Percentiles rank a stretch among this genome's conserved stretches.
These are phyloP conservation scores for Penicillium robsamsonii DNA, from an alignment of 495 filamentous ascomycete species.

Conservation along the genomic window DNA sequence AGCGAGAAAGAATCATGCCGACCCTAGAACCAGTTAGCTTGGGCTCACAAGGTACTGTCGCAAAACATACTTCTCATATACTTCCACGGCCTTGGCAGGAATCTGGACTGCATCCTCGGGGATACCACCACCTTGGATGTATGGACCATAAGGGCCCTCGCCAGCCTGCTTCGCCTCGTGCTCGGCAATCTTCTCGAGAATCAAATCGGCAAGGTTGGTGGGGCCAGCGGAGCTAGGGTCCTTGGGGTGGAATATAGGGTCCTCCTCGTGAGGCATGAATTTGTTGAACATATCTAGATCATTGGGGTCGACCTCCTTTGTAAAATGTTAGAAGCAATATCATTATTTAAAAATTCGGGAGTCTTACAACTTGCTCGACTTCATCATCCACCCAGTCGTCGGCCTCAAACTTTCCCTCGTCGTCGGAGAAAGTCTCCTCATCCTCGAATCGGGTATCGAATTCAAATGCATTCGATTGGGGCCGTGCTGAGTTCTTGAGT, in stretches of 20 bases:
- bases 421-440: slow-evolving; percentile 52
- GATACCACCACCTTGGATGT: slow-evolving; percentile 48
- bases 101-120: slow-evolving; percentile 80
- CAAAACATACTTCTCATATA: slow-evolving; percentile 75
- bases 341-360: background rate
- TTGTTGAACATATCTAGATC: slow-evolving; percentile 89
- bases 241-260: slow-evolving; percentile 50
- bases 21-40: slow-evolving; percentile 54
- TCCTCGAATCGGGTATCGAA: slow-evolving; percentile 58
- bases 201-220: slow-evolving; percentile 86
- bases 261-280: slow-evolving; percentile 67
- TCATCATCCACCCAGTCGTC: slow-evolving; percentile 64
- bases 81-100: slow-evolving; percentile 88
- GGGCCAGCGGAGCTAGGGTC: slow-evolving; percentile 47
- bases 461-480: slow-evolving; percentile 60
- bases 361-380: slow-evolving; percentile 66
- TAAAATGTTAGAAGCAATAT: slow-evolving; percentile 13
- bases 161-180: slow-evolving; percentile 71
- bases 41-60: background rate
- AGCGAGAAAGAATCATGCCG: slow-evolving; percentile 82
- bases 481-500: slow-evolving; percentile 21
- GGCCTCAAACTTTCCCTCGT: slow-evolving; percentile 55
- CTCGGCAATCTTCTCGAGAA: slow-evolving; percentile 88
- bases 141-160: slow-evolving; percentile 27
- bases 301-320: slow-evolving; percentile 79